These are phyloP conservation scores for Corniculantispora saksenae DNA, from an alignment of 2,329 filamentous ascomycete genomes.

Conservation along the genomic window DNA sequence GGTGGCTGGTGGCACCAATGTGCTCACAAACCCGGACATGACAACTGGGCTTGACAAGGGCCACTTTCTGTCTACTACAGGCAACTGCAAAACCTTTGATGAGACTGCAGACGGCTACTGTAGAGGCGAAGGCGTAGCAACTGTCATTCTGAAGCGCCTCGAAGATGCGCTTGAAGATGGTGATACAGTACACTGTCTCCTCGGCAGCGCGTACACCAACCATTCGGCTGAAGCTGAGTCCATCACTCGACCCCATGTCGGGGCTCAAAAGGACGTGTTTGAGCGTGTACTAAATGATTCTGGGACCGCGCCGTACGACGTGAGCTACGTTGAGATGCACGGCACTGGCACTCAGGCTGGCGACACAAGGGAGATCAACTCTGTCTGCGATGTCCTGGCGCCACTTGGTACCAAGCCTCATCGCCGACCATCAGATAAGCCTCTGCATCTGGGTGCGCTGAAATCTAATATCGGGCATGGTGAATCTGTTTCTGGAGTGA, in stretches of 20 bases:
- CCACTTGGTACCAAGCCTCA: constrained; percentile 39
- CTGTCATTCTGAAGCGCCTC: constrained; percentile 75
- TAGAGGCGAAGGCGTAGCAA: constrained; percentile 73
- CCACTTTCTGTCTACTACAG: constrained; percentile 66
- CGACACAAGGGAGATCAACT: constrained; percentile 79
- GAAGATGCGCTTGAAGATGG: constrained; percentile 76
- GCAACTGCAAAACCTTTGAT: constrained; percentile 69
- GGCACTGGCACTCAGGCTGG: constrained; percentile 86
- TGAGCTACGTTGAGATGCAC: constrained; percentile 88
- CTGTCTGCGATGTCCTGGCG: constrained; percentile 62
- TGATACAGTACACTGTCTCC: constrained; percentile 75
- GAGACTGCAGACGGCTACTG: constrained; percentile 81
- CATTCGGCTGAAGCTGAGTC: constrained; percentile 80
- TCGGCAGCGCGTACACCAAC: constrained; percentile 75
- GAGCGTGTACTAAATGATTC: constrained; percentile 69
- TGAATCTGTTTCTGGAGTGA: constrained; percentile 62
- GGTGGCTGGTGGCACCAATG: constrained; percentile 72
- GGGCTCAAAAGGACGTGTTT: constrained; percentile 72
- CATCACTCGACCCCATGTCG: constrained; percentile 80
- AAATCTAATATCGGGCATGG: constrained; percentile 67
- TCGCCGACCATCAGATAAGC: constrained; percentile 40
- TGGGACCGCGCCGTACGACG: constrained; percentile 72
- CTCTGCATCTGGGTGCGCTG: constrained; percentile 61
- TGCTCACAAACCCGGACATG: constrained; percentile 77
- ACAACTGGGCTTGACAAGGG: constrained; percentile 74